These are phyloP conservation scores for Diaporthe australafricana DNA, from an alignment of 2,329 filamentous ascomycete species.

Conservation along the genomic window DNA sequence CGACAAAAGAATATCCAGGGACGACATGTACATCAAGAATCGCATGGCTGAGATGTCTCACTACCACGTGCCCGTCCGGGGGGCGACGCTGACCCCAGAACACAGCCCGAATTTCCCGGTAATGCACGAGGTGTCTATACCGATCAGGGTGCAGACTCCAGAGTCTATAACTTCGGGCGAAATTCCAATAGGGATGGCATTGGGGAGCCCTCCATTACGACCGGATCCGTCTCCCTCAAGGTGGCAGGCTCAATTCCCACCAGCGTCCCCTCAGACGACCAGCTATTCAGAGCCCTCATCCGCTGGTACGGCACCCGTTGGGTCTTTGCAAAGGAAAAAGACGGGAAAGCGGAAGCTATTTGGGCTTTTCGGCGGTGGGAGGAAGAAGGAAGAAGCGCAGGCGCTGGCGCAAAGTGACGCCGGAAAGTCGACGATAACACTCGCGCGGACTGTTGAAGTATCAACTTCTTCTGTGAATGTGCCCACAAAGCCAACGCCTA, in stretches of 20 bases:
- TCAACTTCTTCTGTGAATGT: slow-evolving; percentile 30
- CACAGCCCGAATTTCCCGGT: slow-evolving; percentile 51
- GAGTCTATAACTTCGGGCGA: slow-evolving; percentile 57
- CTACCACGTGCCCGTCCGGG: slow-evolving; percentile 55
- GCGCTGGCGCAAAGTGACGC: slow-evolving; percentile 39
- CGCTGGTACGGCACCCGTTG: slow-evolving; percentile 6
- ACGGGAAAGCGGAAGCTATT: slow-evolving; percentile 71
- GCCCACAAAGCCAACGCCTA: slow-evolving; percentile 38
- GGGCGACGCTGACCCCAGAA: slow-evolving; percentile 56
- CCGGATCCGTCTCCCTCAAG: slow-evolving; percentile 44
- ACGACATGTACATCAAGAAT: slow-evolving; percentile 52
- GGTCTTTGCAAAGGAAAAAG: slow-evolving; percentile 56
- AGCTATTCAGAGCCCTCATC: slow-evolving; percentile 33
- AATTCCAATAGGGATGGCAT: slow-evolving; percentile 76
- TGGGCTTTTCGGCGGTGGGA: slow-evolving; percentile 58
- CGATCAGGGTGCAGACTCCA: slow-evolving; percentile 55
- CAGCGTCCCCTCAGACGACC: slow-evolving; percentile 36
- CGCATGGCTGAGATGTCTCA: slow-evolving; percentile 47
- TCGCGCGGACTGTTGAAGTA: slow-evolving; percentile 11
- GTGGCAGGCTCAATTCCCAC: slow-evolving; percentile 43
- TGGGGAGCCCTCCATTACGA: slow-evolving; percentile 74
- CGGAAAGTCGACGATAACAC: slow-evolving; percentile 39
- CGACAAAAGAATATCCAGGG: slow-evolving; percentile 57
- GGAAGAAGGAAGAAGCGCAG: slow-evolving; percentile 50
- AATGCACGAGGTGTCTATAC: slow-evolving; percentile 46